These are phyloP conservation scores for Phytophthora kernoviae DNA, from an alignment of 352 stramenopile species.

Conservation along the genomic window DNA sequence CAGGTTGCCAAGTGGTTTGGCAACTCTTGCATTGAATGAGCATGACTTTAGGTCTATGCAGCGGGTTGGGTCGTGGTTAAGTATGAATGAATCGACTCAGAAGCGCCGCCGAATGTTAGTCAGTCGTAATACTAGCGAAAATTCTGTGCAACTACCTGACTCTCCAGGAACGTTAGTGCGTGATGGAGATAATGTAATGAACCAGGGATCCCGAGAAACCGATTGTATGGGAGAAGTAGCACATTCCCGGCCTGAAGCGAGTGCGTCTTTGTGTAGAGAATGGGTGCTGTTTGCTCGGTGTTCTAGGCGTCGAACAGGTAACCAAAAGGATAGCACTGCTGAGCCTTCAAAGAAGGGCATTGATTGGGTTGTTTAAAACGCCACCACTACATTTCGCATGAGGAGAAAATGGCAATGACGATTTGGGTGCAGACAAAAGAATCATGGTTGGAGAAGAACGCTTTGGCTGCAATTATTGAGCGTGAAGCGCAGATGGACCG, in stretches of 20 bases:
- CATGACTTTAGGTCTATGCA: conserved; percentile 65
- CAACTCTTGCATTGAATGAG: conserved; percentile 46
- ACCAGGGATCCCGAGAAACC: conserved; percentile 36
- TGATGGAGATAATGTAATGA: conserved; percentile 50
- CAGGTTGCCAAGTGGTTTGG: conserved; percentile 40
- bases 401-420: conserved; percentile 65
- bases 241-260: conserved; percentile 47
- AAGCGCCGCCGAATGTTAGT: conserved; percentile 38
- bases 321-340: neutral
- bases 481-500: conserved; percentile 62
- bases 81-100: conserved; percentile 54
- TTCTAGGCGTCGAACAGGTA: conserved; percentile 25
- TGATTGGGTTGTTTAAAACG: conserved; percentile 65
- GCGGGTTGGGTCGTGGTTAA: conserved; percentile 66
- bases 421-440: conserved; percentile 68
- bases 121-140: conserved; percentile 11
- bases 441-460: conserved; percentile 67
- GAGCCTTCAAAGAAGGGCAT: conserved; percentile 19
- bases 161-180: neutral
- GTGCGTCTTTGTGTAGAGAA: conserved; percentile 59
- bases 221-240: conserved; percentile 27
- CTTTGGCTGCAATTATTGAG: conserved; percentile 58
- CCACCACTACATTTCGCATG: conserved; percentile 74
- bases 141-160: neutral
- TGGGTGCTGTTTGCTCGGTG: conserved; percentile 77